Conservation (phyloP, 202 grass and related monocot genomes). For the Setaria italica region DNA sequence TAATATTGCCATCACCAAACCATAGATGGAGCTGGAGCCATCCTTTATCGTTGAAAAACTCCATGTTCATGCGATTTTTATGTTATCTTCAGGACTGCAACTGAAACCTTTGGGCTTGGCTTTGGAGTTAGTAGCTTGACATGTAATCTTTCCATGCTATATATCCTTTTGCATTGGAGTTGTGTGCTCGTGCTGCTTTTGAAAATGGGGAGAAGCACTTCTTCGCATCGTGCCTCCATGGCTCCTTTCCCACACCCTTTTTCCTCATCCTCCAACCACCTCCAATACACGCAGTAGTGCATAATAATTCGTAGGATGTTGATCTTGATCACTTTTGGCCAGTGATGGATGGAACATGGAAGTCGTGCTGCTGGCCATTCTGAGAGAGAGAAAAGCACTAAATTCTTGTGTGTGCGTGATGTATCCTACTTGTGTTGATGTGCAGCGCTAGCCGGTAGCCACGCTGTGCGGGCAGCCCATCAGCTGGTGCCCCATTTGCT, state of each 20-base stretch:
- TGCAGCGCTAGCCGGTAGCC: constrained; percentile 15
- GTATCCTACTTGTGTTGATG: constrained; percentile 24
- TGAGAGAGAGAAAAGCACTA: background rate
- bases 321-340: constrained; percentile 9
- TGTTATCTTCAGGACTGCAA: background rate
- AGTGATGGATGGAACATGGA: background rate
- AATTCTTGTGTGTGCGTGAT: constrained; percentile 21
- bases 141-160: constrained; percentile 29
- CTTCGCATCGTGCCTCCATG: constrained; percentile 14
- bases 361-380: constrained; percentile 20
- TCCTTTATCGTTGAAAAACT: background rate
- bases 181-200: constrained; percentile 9
- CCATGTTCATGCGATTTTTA: background rate
- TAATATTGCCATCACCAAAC: background rate
- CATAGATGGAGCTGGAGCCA: background rate
- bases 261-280: constrained; percentile 46
- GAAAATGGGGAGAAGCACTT: background rate
- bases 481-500: constrained; percentile 13
- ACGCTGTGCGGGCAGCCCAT: background rate
- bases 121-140: constrained; percentile 33
- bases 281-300: constrained; percentile 9
- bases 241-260: constrained; percentile 8
- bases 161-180: constrained; percentile 24
- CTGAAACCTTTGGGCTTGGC: constrained; percentile 28
- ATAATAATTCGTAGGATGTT: constrained; percentile 37